These are phyloP conservation scores for Naematelia aurantialba DNA, from an alignment of 768 basidiomycete species.

Conservation along the genomic window DNA sequence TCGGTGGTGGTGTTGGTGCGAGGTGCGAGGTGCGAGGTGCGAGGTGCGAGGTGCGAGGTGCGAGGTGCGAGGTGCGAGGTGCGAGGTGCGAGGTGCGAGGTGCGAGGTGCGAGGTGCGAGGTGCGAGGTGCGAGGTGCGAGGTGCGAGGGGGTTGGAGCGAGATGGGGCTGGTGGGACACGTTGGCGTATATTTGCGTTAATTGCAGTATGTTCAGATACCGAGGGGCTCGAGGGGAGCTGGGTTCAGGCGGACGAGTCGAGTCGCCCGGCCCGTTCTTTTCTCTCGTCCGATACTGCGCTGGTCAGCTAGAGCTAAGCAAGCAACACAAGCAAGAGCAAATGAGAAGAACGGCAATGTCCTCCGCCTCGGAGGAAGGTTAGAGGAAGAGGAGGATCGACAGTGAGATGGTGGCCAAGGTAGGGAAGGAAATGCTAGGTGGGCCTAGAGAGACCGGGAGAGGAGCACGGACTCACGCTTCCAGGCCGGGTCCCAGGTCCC, in stretches of 20 bases:
- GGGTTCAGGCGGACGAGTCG: constrained; percentile 16
- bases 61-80: too few relatives aligned
- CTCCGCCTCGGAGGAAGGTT: not conserved
- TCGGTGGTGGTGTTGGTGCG: too few relatives aligned
- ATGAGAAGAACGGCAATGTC: not conserved
- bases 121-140: too few relatives aligned
- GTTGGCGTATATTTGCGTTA: too few relatives aligned
- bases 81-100: too few relatives aligned
- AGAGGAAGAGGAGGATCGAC: not conserved
- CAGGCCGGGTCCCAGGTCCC: constrained; percentile 42
- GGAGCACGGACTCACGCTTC: constrained; percentile 31
- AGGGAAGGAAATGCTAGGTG: not conserved
- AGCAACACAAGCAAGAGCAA: not conserved
- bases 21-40: too few relatives aligned
- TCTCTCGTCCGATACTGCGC: constrained; percentile 26
- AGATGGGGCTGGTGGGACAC: too few relatives aligned
- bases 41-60: too few relatives aligned
- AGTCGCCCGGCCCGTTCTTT: constrained; percentile 34
- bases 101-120: too few relatives aligned
- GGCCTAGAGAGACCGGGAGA: too few relatives aligned
- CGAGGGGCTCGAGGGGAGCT: not conserved
- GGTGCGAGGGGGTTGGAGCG: too few relatives aligned
- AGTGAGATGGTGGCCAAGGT: not conserved
- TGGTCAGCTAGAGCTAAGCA: not conserved
- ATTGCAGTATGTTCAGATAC: not conserved